These are phyloP conservation scores for Xanthoconium separans DNA, from an alignment of 1,284 basidiomycete genomes.

Conservation along the genomic window DNA sequence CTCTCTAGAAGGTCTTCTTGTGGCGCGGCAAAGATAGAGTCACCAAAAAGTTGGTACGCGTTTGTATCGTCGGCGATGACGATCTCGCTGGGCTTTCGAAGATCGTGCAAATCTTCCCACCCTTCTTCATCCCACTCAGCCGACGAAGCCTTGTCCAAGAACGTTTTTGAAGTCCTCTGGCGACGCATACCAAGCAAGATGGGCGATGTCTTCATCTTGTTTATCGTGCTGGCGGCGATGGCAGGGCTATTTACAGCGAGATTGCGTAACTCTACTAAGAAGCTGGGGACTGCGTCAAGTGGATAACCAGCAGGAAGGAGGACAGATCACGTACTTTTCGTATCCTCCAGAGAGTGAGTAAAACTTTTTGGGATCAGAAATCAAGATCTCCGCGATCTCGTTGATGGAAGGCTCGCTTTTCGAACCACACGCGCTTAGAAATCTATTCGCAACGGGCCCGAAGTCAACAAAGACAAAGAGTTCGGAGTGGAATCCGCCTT, in stretches of 20 bases:
- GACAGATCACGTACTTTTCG: conserved; percentile 47
- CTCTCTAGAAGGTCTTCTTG: conserved; percentile 88
- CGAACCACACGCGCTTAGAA: conserved; percentile 87
- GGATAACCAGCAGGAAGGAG: background rate
- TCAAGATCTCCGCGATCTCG: conserved; percentile 67
- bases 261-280: conserved; percentile 80
- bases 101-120: conserved; percentile 64
- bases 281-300: conserved; percentile 45
- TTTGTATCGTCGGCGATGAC: conserved; percentile 82
- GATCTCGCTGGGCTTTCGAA: conserved; percentile 61
- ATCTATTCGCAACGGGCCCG: conserved; percentile 78
- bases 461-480: conserved; percentile 91
- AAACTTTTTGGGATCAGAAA: conserved; percentile 68
- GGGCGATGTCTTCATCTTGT: conserved; percentile 66
- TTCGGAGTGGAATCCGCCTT: conserved; percentile 65
- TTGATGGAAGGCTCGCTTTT: conserved; percentile 86
- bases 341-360: conserved; percentile 64
- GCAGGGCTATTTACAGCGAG: conserved; percentile 75
- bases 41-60: conserved; percentile 74
- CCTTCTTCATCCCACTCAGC: conserved; percentile 59
- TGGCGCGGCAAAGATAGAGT: conserved; percentile 78
- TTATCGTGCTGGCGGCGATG: conserved; percentile 56
- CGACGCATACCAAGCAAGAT: conserved; percentile 70
- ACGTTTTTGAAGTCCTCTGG: conserved; percentile 37
- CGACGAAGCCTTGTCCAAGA: conserved; percentile 38